phyloP scores from a whole-genome alignment of 805 yeast species.

The Barnettozyma vustinii region DNA sequence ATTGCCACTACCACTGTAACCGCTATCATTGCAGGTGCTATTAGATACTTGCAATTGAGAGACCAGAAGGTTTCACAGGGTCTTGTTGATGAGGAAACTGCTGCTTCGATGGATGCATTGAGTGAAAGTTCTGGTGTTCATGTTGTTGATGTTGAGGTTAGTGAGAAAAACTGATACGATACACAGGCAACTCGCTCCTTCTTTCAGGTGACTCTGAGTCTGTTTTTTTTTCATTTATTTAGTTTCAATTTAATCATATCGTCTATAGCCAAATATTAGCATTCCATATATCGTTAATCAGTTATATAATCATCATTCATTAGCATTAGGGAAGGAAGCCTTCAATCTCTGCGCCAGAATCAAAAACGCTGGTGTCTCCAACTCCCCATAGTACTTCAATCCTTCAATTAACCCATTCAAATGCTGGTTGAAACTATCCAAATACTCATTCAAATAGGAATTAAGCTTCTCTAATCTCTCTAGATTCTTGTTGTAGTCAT shows the following conservation, averaged over 20 bases:
- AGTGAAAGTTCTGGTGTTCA: not conserved
- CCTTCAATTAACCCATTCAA: constrained; percentile 42
- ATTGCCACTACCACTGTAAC: constrained; percentile 44
- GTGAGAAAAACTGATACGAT: not conserved
- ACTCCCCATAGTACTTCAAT: constrained; percentile 42
- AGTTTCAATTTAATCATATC: no score
- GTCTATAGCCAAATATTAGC: not conserved
- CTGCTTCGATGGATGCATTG: not conserved
- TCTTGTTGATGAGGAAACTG: not conserved
- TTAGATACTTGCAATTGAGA: constrained; percentile 38
- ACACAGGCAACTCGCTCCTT: not conserved
- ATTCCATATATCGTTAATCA: not conserved
- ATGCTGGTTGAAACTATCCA: constrained; percentile 39
- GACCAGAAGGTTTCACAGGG: constrained; percentile 23
- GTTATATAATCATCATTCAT: not conserved
- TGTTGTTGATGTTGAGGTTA: not conserved
- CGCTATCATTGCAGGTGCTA: constrained; percentile 33
- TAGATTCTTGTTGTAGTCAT: constrained; percentile 35
- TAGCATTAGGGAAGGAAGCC: constrained; percentile 20
- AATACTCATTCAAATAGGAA: constrained; percentile 36
- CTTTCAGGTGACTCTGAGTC: not conserved
- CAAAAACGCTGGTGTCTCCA: constrained; percentile 42
- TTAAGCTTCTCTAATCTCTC: constrained; percentile 37
- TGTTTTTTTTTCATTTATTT: not conserved
- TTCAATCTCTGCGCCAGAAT: constrained; percentile 40